phyloP scores from a whole-genome alignment of 1,139 yeast species.

The Ogataea hybrid region DNA sequence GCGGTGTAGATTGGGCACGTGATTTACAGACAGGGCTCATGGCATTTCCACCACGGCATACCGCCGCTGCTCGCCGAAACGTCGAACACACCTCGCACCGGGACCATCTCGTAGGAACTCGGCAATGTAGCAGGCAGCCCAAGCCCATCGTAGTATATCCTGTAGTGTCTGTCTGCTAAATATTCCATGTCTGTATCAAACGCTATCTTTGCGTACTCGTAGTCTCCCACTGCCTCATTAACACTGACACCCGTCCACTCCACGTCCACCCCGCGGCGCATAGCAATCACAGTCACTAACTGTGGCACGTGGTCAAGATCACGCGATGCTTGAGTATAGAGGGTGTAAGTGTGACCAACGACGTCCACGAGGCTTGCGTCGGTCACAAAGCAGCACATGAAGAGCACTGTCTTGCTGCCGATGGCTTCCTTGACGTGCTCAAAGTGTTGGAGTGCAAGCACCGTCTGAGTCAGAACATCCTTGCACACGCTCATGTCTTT shows the following conservation, averaged over 20 bases:
- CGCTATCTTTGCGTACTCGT: slow-evolving; percentile 6
- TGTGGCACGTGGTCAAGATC: slow-evolving; percentile 25
- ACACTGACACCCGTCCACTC: slow-evolving; percentile 33
- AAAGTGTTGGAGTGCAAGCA: slow-evolving; percentile 72
- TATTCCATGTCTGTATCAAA: slow-evolving; percentile 1
- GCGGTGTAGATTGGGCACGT: slow-evolving; percentile 7
- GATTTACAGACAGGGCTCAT: neutral
- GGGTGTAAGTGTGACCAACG: slow-evolving; percentile 41
- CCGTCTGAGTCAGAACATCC: slow-evolving; percentile 37
- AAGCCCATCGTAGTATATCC: slow-evolving; percentile 14
- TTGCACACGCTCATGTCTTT: slow-evolving; percentile 52
- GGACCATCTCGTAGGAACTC: slow-evolving; percentile 31
- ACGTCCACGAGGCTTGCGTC: slow-evolving; percentile 30
- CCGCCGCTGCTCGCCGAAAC: slow-evolving; percentile 22
- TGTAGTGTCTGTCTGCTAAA: slow-evolving; percentile 12
- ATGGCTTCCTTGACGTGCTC: slow-evolving; percentile 60
- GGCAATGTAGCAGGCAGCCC: slow-evolving; percentile 4
- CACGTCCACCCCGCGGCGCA: slow-evolving; percentile 50
- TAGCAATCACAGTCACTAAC: slow-evolving; percentile 56
- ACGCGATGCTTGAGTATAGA: slow-evolving; percentile 31
- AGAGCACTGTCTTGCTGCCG: slow-evolving; percentile 42
- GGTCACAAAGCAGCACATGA: slow-evolving; percentile 56
- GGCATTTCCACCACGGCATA: slow-evolving; percentile 26
- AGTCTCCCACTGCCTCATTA: slow-evolving; percentile 37
- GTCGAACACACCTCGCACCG: slow-evolving; percentile 32